Conservation (phyloP, 768 basidiomycete species). For the Rhodosporidiobolus sp. region DNA sequence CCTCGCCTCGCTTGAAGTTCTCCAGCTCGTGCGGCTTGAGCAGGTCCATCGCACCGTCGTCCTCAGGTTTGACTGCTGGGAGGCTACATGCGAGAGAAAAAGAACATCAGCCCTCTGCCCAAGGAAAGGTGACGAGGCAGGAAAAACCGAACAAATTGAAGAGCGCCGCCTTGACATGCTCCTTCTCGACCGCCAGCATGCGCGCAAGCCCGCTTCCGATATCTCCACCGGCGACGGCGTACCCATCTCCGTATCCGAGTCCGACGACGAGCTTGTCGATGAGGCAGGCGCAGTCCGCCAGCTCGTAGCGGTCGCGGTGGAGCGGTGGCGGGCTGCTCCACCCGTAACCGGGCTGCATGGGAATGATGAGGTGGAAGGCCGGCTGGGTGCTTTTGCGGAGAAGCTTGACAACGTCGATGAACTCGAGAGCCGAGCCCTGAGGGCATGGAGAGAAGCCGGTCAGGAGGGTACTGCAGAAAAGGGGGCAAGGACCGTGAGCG, state of each 20-base stretch:
- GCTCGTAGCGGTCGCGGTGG: background rate
- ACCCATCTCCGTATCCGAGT: conserved; percentile 20
- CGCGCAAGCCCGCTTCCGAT: conserved; percentile 7
- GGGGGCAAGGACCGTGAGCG: too few relatives aligned
- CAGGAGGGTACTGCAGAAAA: too few relatives aligned
- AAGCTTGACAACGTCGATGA: conserved; percentile 26
- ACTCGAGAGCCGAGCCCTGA: conserved; percentile 37
- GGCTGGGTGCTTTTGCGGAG: conserved; percentile 4
- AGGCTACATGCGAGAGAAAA: too few relatives aligned
- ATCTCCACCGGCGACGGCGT: conserved; percentile 10
- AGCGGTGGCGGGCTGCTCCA: conserved; percentile 12
- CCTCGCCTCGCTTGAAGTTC: background rate
- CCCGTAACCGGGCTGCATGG: conserved; percentile 28
- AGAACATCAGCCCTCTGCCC: too few relatives aligned
- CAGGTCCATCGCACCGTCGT: background rate
- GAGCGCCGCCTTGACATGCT: too few relatives aligned
- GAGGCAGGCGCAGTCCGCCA: too few relatives aligned
- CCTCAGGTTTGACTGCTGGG: too few relatives aligned
- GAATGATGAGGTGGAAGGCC: conserved; percentile 31
- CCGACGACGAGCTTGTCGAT: too few relatives aligned
- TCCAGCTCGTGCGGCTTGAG: conserved; percentile 1
- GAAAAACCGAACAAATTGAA: too few relatives aligned
- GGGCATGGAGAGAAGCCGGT: too few relatives aligned
- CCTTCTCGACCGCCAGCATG: background rate
- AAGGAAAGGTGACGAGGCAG: too few relatives aligned